These are phyloP conservation scores for Fusarium longipes DNA, from an alignment of 2,329 filamentous ascomycete genomes.

Conservation along the genomic window DNA sequence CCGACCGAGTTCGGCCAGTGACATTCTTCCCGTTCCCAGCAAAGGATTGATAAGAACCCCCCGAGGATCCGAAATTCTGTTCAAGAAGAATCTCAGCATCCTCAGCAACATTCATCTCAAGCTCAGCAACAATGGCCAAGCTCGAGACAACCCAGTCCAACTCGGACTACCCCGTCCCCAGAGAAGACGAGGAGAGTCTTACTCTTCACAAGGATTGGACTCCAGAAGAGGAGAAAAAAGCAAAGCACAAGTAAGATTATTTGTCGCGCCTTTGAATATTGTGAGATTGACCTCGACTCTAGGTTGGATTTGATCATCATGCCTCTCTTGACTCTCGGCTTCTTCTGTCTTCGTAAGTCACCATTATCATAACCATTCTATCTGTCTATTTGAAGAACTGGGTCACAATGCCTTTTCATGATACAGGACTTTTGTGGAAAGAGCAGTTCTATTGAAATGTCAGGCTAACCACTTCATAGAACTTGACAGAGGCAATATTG, in stretches of 20 bases:
- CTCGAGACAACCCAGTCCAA: slow-evolving; percentile 22
- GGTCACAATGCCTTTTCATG: too few species aligned
- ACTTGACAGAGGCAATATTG: slow-evolving; percentile 57
- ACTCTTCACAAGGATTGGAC: slow-evolving; percentile 50
- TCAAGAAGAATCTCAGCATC: background rate
- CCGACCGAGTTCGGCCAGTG: background rate
- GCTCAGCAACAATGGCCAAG: slow-evolving; percentile 30
- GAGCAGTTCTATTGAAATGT: too few species aligned
- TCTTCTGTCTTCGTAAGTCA: slow-evolving; percentile 55
- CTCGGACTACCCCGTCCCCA: slow-evolving; percentile 22
- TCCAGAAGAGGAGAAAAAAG: slow-evolving; percentile 51
- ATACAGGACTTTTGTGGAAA: too few species aligned
- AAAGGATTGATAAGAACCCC: slow-evolving; percentile 24
- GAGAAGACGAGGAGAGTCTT: slow-evolving; percentile 49
- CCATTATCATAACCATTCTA: too few species aligned
- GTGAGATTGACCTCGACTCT: background rate
- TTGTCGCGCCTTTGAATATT: accelerated
- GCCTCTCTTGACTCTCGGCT: slow-evolving; percentile 56
- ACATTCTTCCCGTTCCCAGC: background rate
- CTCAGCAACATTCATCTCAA: background rate
- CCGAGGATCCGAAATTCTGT: background rate
- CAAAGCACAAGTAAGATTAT: slow-evolving; percentile 54
- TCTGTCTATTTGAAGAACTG: too few species aligned
- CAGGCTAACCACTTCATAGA: slow-evolving; percentile 43
- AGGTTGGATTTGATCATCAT: slow-evolving; percentile 57